These are phyloP conservation scores for Artemisia annua DNA, from an alignment of 129 eudicot species.

Conservation along the genomic window DNA sequence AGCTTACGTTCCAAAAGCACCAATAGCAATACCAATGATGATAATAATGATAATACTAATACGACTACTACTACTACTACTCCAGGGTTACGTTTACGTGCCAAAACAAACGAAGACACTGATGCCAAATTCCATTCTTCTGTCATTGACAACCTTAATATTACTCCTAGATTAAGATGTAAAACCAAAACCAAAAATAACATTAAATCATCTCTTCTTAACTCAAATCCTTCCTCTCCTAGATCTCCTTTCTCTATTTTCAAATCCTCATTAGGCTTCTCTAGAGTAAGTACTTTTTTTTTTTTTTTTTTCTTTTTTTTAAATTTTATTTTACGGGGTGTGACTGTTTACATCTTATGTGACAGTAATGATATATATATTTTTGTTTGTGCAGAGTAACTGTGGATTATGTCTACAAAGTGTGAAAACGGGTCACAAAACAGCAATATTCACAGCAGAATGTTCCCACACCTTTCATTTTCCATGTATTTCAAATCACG, in stretches of 20 bases:
- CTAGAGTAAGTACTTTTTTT: constrained; percentile 50
- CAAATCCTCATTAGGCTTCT: constrained; percentile 66
- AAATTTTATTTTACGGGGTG: too few relatives aligned
- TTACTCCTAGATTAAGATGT: constrained; percentile 59
- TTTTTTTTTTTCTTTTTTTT: too few relatives aligned
- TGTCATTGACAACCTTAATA: constrained; percentile 33
- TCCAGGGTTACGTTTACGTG: constrained; percentile 41
- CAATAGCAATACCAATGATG: neutral
- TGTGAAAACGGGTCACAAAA: constrained; percentile 77
- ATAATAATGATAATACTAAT: neutral
- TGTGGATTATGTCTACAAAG: constrained; percentile 91
- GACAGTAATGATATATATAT: neutral
- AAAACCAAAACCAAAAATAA: constrained; percentile 40
- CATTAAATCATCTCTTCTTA: constrained; percentile 25
- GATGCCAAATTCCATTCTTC: constrained; percentile 21
- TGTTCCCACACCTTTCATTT: constrained; percentile 88
- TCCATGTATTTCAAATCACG: constrained; percentile 74
- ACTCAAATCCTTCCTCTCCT: constrained; percentile 74
- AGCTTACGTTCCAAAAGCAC: constrained; percentile 38
- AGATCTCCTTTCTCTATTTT: constrained; percentile 95
- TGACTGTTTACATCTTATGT: too few relatives aligned
- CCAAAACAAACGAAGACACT: constrained; percentile 24
- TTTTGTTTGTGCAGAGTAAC: constrained; percentile 52
- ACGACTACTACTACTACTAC: constrained; percentile 27
- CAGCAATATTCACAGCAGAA: constrained; percentile 83